Base-by-base conservation (phyloP, 208 protist genomes). In the Trypanosoma melophagium region DNA sequence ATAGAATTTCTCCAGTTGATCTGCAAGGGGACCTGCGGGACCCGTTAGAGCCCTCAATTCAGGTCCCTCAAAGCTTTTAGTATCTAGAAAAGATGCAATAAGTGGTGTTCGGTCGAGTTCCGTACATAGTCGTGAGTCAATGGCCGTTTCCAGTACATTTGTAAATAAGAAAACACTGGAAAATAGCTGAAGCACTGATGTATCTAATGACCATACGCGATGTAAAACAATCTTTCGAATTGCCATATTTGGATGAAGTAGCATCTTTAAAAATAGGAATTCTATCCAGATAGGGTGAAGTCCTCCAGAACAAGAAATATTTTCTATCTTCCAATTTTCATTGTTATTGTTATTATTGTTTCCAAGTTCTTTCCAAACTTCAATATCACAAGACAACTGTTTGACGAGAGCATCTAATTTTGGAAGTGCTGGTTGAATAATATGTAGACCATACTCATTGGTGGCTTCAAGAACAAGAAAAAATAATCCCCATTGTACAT, bases 361-460 rank as follows among this genome's bases (percentile, higher is more conserved):
- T 0, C 22, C n/a, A 52, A 40, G 9, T 21, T 60, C 42, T 10
- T 44, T 42, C 24, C 49, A 58, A 3, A 25, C 35, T 65, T 49
- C 9, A 81, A 59, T 19, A 61, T 60, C 41, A 35, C 17, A n/a
- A 25, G 67, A 54, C 21, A 88, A 51, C 22, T 76, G 66, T 28
- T 74, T 64, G 12, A 90, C 56, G 4, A 96, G 60, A 22, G 67
- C 68, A 74, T 94, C 91, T 2, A 96, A 71, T 51, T 88, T 86
- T 16, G 69, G 66, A 69, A 96, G 78, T 10, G 77, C 81, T 1
- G 87, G 87, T 49, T 81, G 65, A 75, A 94, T 79, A 35, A 94
- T 91, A 74, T 96, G 91, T 77, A 87, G 71, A 38, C 88, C 88
- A 60, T 84, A 96, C 66, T 96, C 86, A 56, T 86, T 89, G 50